Percentiles rank a stretch among this genome's conserved stretches.
Evolutionary conservation across 108 stramenopile genomes (phyloP).

Genomic region (Conticribra guillardii): DNA sequence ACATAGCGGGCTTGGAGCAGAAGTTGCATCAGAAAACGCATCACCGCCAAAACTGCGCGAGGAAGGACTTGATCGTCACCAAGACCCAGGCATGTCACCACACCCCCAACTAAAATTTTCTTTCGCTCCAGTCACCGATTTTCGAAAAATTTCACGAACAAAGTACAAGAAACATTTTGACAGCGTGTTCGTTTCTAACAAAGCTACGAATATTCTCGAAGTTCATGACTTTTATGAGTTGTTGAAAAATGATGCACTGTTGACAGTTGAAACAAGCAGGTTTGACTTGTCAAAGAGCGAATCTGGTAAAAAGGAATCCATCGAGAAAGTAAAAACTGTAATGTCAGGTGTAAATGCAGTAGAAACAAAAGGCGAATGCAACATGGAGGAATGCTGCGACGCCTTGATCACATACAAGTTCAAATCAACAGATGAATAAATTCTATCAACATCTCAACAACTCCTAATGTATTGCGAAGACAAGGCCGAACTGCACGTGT

Average conservation of each 20-base stretch:
- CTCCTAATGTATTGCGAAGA: too few relatives aligned
- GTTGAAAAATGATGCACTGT: constrained; percentile 2
- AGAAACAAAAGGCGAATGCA: not conserved
- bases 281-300: constrained; percentile 12
- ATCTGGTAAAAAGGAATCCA: not conserved
- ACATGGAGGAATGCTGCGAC: too few relatives aligned
- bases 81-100: too few relatives aligned
- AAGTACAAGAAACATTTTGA: constrained; percentile 26
- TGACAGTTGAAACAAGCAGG: constrained; percentile 24
- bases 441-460: too few relatives aligned
- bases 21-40: not conserved
- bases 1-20: constrained; percentile 45
- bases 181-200: constrained; percentile 15
- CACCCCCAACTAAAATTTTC: not conserved
- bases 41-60: too few relatives aligned
- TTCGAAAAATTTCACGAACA: constrained; percentile 1
- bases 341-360: not conserved
- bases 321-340: not conserved
- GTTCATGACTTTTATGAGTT: constrained; percentile 10
- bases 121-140: constrained; percentile 3
- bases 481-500: too few relatives aligned
- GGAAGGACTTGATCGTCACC: not conserved
- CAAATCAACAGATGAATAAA: not conserved
- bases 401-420: not conserved
- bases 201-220: constrained; percentile 2